These are phyloP conservation scores for Cyclocybe cylindracea DNA, from an alignment of 768 basidiomycete genomes.

Conservation along the genomic window DNA sequence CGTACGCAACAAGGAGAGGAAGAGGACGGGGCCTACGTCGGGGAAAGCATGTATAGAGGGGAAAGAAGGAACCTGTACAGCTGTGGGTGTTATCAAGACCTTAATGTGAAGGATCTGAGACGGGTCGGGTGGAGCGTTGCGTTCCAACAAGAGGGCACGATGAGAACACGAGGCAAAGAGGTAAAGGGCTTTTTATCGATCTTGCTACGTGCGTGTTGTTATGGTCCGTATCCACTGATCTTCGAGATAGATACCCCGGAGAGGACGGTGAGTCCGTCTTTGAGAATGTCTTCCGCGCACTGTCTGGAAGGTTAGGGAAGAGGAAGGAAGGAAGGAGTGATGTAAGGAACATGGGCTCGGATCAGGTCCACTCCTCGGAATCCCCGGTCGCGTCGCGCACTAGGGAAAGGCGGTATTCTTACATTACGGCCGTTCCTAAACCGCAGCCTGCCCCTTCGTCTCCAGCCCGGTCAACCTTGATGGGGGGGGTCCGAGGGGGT, in stretches of 20 bases:
- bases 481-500: too few relatives aligned
- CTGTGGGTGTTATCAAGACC: constrained; percentile 24
- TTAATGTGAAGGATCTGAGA: constrained; percentile 30
- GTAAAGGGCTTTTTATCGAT: constrained; percentile 27
- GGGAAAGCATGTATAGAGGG: constrained; percentile 73
- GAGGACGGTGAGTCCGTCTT: too few relatives aligned
- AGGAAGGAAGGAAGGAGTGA: neutral
- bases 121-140: constrained; percentile 21
- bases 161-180: constrained; percentile 59
- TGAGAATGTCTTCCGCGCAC: too few relatives aligned
- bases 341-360: neutral
- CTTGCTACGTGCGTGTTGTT: constrained; percentile 8
- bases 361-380: too few relatives aligned
- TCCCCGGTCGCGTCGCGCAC: too few relatives aligned
- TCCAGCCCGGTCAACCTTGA: too few relatives aligned
- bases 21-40: constrained; percentile 57
- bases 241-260: constrained; percentile 7
- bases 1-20: constrained; percentile 22
- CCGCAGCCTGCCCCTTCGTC: too few relatives aligned
- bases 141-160: constrained; percentile 39
- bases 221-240: constrained; percentile 5
- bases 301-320: too few relatives aligned
- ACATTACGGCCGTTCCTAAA: too few relatives aligned
- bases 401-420: too few relatives aligned
- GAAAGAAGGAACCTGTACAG: constrained; percentile 21